phyloP scores from a whole-genome alignment of 169 alveolate genomes.

The Eimeria acervulina region DNA sequence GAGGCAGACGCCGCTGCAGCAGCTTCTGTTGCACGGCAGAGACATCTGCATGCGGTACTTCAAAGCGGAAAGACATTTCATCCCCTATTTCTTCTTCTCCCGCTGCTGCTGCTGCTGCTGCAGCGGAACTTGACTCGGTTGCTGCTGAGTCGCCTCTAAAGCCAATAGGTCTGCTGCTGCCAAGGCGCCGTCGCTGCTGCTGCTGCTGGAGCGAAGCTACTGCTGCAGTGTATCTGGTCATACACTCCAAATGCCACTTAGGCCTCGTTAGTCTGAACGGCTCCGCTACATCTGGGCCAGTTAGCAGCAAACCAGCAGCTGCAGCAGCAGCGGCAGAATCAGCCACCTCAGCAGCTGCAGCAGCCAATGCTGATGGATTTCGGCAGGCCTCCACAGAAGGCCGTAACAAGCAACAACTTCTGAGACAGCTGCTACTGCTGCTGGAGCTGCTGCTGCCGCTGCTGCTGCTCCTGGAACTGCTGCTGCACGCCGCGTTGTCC shows the following conservation, averaged over 20 bases:
- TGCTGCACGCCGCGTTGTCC: background rate
- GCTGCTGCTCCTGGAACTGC: background rate
- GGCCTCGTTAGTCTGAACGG: background rate
- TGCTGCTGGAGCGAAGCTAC: background rate
- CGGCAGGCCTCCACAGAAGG: background rate
- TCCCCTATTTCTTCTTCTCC: background rate
- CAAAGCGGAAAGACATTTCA: background rate
- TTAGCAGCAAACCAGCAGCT: slow-evolving; percentile 56
- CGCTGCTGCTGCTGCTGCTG: slow-evolving; percentile 61
- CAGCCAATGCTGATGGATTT: background rate
- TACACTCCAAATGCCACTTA: background rate
- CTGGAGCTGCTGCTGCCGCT: slow-evolving; percentile 20
- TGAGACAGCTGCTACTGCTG: background rate
- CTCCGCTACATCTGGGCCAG: slow-evolving; percentile 25
- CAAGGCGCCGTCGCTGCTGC: slow-evolving; percentile 10
- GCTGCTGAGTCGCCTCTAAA: background rate
- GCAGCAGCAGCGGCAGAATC: slow-evolving; percentile 64
- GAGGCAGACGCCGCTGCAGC: slow-evolving; percentile 30
- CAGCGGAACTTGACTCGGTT: background rate
- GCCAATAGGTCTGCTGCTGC: background rate
- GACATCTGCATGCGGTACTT: slow-evolving; percentile 35
- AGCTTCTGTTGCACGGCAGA: slow-evolving; percentile 42
- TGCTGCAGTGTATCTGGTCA: slow-evolving; percentile 5
- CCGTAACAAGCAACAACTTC: background rate
- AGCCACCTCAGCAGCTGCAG: slow-evolving; percentile 37